A percentile compares a stretch with the other conserved stretches of the same genome.
Evolutionary conservation across 345 rosid species (phyloP).

Genomic region (Bretschneidera sinensis): DNA sequence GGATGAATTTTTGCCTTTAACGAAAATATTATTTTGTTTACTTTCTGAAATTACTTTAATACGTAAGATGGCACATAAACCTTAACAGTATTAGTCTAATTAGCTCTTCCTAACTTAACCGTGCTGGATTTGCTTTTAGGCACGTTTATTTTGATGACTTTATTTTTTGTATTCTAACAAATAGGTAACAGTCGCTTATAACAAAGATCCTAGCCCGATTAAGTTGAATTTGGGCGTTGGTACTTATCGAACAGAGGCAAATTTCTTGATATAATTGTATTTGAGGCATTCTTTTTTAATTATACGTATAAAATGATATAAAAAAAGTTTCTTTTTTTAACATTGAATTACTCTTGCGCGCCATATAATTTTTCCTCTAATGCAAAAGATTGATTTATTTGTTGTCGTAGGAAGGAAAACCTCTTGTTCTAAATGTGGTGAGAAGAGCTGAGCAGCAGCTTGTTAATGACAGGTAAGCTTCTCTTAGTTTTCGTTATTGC

Average conservation of each 20-base stretch:
- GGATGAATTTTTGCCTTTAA: too few species aligned
- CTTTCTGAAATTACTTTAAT: too few species aligned
- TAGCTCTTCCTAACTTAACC: neutral
- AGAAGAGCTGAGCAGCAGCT: conserved; percentile 77
- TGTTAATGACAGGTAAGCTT: conserved; percentile 51
- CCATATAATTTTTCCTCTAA: neutral
- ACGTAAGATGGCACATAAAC: too few species aligned
- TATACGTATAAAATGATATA: too few species aligned
- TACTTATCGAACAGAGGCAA: conserved; percentile 91
- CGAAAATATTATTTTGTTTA: too few species aligned
- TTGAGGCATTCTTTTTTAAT: too few species aligned
- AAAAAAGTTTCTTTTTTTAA: too few species aligned
- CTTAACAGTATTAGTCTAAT: too few species aligned
- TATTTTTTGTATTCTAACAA: neutral
- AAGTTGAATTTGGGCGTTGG: conserved; percentile 96
- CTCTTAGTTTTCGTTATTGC: neutral
- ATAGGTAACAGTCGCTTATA: conserved; percentile 89
- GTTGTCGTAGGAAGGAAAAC: conserved; percentile 60
- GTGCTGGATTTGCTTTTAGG: neutral
- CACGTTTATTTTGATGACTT: too few species aligned
- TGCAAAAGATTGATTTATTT: conserved; percentile 5
- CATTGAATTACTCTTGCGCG: too few species aligned
- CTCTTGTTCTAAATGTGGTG: conserved; percentile 71
- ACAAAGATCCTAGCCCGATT: conserved; percentile 85
- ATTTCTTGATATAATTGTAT: too few species aligned